Percentiles rank a stretch among this genome's conserved stretches.
Conservation (phyloP, 441 rosid species). For the Bruguiera hainesii region DNA sequence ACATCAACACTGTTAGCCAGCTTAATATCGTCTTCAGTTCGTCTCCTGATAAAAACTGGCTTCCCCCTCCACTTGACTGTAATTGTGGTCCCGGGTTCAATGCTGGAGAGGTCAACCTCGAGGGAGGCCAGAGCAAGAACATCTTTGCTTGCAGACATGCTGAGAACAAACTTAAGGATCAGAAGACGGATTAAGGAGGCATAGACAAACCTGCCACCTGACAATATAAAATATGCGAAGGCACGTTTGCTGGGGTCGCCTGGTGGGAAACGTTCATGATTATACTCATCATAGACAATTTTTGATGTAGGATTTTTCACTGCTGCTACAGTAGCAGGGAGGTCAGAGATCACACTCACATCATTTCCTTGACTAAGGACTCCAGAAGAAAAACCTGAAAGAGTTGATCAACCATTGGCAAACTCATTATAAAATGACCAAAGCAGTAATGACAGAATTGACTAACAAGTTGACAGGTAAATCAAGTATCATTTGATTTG, state of each 20-base stretch:
- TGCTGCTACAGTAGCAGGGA: constrained; percentile 63
- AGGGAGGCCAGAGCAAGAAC: constrained; percentile 91
- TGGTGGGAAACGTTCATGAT: constrained; percentile 85
- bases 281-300: constrained; percentile 71
- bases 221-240: constrained; percentile 80
- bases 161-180: constrained; percentile 74
- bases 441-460: background rate
- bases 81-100: constrained; percentile 83
- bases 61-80: constrained; percentile 97
- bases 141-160: constrained; percentile 97
- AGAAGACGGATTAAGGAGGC: constrained; percentile 84
- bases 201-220: constrained; percentile 92
- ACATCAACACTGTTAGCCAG: constrained; percentile 79
- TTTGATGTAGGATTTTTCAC: constrained; percentile 76
- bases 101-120: constrained; percentile 90
- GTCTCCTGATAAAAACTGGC: constrained; percentile 83
- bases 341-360: constrained; percentile 47
- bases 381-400: constrained; percentile 65
- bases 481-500: background rate
- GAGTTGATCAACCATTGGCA: constrained; percentile 14
- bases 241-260: constrained; percentile 98
- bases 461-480: background rate
- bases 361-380: constrained; percentile 55
- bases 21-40: constrained; percentile 82
- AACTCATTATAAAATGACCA: background rate